Evolutionary conservation across 129 eudicot genomes (phyloP), one percentile per base, ranked within the genome.

Genomic region (Centella asiatica): DNA sequence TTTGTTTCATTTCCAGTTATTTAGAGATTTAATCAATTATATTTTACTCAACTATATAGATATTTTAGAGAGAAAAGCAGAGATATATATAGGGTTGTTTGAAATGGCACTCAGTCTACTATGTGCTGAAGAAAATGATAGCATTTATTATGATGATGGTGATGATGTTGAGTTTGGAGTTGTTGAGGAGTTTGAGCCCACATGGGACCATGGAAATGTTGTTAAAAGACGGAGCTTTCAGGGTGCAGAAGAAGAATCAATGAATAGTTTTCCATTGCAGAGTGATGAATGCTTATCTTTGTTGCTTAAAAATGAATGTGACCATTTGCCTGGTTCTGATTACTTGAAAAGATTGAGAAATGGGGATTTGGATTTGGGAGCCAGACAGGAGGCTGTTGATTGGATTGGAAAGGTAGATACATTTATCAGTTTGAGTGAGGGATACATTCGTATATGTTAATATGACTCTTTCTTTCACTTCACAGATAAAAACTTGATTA

Each of bases 391-490:
- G 47, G 90, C 83, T 53, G 69, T 83, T 80, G 74, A 78, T 62
- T 87, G 95, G 95, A 83, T 87, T 70, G 53, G n/a, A 67, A 87
- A 83, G 95, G 95, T 87, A 49, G 26, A 84, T 77, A 57, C 50
- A 62, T 66, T 25, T 25, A 1, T n/a, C 36, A 57, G 50, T 25
- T n/a, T 62, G 8, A 31, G 5, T 52, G 20, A 14, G 20, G n/a
- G n/a, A n/a, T 14, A 4, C 4, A 25, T n/a, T 27, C 14, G 10
- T 9, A 8, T 56, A 37, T 37, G 1, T 37, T 49, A 10, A n/a
- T 2, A 37, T 37, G 2, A 5, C 44, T 22, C 42, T 23, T 31
- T 55, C 36, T 46, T 34, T 14, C 17, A 33, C 8, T 46, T 46
- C 4, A 14, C 4, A 17, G 51, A 46, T 44, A 29, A 10, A 45